These are phyloP conservation scores for Cercospora sp. DNA, from an alignment of 2,329 filamentous ascomycete genomes.

Conservation along the genomic window DNA sequence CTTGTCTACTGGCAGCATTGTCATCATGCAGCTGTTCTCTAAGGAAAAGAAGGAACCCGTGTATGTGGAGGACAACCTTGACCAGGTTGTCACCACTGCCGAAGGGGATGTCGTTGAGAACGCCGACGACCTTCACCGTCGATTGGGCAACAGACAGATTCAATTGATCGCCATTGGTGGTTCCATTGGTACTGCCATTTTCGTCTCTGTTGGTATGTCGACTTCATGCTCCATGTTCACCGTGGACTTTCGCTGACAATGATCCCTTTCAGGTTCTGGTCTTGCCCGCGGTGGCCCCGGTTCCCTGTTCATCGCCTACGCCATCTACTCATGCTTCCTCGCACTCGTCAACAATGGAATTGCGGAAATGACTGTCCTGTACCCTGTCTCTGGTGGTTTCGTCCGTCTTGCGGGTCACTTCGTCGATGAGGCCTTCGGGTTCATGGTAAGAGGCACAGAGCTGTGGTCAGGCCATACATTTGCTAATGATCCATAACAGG, in stretches of 20 bases:
- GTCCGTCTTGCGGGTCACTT: constrained; percentile 65
- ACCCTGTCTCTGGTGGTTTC: constrained; percentile 46
- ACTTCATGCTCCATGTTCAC: background rate
- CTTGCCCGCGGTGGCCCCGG: constrained; percentile 47
- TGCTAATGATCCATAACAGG: constrained; percentile 15
- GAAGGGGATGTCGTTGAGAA: constrained; percentile 36
- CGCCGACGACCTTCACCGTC: constrained; percentile 47
- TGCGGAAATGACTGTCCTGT: constrained; percentile 57
- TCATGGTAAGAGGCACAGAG: constrained; percentile 38
- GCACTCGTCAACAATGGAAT: constrained; percentile 64
- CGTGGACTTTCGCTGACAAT: background rate
- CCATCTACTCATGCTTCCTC: constrained; percentile 51
- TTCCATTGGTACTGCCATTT: constrained; percentile 31
- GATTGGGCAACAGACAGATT: constrained; percentile 51
- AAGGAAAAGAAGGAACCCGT: constrained; percentile 10
- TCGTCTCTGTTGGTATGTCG: constrained; percentile 51
- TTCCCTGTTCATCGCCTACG: constrained; percentile 27
- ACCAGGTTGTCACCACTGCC: constrained; percentile 24
- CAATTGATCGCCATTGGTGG: constrained; percentile 27
- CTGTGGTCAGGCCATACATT: background rate
- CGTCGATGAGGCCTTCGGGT: constrained; percentile 66
- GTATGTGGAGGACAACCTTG: constrained; percentile 14
- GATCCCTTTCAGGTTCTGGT: constrained; percentile 41
- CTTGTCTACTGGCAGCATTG: background rate
- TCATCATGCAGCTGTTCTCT: constrained; percentile 4